A percentile compares a stretch with the other conserved stretches of the same genome.
phyloP scores from a whole-genome alignment of 768 basidiomycete species.

The Suillus americanus region DNA sequence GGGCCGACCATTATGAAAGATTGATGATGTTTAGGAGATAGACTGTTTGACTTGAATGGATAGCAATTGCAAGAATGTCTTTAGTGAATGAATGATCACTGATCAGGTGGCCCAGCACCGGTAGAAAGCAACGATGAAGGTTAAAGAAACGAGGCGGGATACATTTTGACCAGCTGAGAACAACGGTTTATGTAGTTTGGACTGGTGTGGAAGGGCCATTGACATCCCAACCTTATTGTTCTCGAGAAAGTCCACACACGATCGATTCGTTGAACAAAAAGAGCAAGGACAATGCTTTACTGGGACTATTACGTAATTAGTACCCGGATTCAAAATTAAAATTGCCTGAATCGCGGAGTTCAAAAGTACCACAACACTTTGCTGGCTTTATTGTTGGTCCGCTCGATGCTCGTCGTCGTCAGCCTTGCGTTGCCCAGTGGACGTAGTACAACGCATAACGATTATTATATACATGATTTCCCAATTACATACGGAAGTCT shows the following conservation, averaged over 20 bases:
- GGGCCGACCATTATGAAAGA: conserved; percentile 22
- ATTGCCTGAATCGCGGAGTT: conserved; percentile 8
- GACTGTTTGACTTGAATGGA: conserved; percentile 6
- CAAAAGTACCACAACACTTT: conserved; percentile 1
- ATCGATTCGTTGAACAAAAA: conserved; percentile 9
- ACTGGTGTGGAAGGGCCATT: conserved; percentile 12
- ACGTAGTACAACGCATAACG: background rate
- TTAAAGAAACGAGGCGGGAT: conserved; percentile 8
- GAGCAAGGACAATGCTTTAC: conserved; percentile 10
- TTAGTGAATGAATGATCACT: conserved; percentile 17
- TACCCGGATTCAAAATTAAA: conserved; percentile 10
- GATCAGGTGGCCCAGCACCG: conserved; percentile 34
- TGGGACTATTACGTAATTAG: conserved; percentile 8
- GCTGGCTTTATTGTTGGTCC: background rate
- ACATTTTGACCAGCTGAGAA: background rate
- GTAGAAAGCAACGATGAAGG: conserved; percentile 10
- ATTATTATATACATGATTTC: background rate
- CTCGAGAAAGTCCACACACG: conserved; percentile 15
- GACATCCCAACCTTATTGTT: conserved; percentile 28
- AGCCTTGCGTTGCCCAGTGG: background rate
- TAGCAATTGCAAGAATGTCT: conserved; percentile 14
- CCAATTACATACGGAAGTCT: background rate
- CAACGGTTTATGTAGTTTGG: conserved; percentile 23
- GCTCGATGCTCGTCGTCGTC: background rate
- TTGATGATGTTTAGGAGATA: background rate